Conservation (phyloP, 2,329 filamentous ascomycete genomes). For the Pseudocercospora musae region DNA sequence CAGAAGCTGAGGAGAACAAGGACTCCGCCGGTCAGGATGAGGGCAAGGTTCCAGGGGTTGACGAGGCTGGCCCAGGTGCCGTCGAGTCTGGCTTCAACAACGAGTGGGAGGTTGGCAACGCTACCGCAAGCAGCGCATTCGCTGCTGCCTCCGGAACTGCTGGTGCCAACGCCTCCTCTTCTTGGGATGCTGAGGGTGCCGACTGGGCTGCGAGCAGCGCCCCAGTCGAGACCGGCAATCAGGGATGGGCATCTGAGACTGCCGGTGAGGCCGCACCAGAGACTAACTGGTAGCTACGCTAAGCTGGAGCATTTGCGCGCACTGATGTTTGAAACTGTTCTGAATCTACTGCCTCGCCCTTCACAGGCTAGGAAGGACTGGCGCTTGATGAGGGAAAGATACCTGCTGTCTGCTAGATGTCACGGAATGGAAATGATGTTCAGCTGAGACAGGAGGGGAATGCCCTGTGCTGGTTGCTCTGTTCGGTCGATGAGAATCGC, state of each 20-base stretch:
- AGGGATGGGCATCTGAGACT: conserved; percentile 51
- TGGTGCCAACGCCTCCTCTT: conserved; percentile 59
- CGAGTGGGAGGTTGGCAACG: conserved; percentile 80
- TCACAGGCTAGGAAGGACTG: conserved; percentile 40
- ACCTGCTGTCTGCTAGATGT: conserved; percentile 57
- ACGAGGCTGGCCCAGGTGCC: conserved; percentile 76
- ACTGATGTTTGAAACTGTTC: conserved; percentile 11
- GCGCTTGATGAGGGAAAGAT: conserved; percentile 99
- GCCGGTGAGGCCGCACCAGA: conserved; percentile 31
- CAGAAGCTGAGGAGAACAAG: conserved; percentile 99
- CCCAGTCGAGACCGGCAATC: conserved; percentile 46
- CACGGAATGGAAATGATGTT: background rate
- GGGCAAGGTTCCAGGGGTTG: conserved; percentile 75
- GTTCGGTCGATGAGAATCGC: conserved; percentile 30
- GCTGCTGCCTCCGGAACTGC: conserved; percentile 56
- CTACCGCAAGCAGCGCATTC: conserved; percentile 56
- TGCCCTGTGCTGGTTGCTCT: conserved; percentile 74
- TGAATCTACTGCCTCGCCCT: conserved; percentile 21
- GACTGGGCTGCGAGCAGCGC: conserved; percentile 66
- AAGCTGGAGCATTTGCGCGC: conserved; percentile 13
- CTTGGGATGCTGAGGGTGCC: conserved; percentile 60
- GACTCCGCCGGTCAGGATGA: conserved; percentile 78
- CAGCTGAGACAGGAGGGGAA: conserved; percentile 67
- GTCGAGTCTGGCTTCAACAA: conserved; percentile 75
- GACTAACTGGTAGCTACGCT: conserved; percentile 46